Percentiles rank a stretch among this genome's conserved stretches.
phyloP scores from a whole-genome alignment of 306 rosid species.

The Albizia julibrissin region DNA sequence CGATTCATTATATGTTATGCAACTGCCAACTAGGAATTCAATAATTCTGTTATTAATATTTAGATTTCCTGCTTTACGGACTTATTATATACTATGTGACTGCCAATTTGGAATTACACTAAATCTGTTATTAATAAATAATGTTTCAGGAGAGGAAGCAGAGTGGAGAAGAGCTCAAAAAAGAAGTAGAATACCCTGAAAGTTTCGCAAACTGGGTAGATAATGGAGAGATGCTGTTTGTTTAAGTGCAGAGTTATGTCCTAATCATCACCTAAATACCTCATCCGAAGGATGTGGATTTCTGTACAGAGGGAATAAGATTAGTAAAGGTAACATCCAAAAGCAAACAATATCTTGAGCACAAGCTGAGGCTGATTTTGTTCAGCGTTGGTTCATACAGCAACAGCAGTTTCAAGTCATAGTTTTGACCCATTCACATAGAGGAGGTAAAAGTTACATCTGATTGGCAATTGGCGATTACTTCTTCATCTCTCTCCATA shows the following conservation, averaged over 20 bases:
- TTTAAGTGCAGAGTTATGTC: constrained; percentile 20
- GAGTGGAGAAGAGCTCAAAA: constrained; percentile 39
- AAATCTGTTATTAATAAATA: background rate
- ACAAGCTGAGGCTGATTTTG: constrained; percentile 30
- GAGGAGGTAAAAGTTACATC: constrained; percentile 39
- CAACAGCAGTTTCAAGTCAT: constrained; percentile 23
- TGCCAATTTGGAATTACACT: background rate
- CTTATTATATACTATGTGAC: background rate
- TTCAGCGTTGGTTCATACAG: background rate
- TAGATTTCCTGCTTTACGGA: background rate
- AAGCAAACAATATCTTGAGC: constrained; percentile 28
- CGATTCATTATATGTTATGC: no score
- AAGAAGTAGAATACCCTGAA: constrained; percentile 34
- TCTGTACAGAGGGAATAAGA: constrained; percentile 59
- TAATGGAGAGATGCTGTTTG: constrained; percentile 45
- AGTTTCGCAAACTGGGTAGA: constrained; percentile 53
- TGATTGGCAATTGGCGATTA: constrained; percentile 30
- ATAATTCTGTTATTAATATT: no score
- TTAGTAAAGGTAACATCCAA: constrained; percentile 37
- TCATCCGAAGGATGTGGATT: constrained; percentile 65
- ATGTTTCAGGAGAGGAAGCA: constrained; percentile 48
- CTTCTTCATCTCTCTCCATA: constrained; percentile 2
- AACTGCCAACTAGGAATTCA: no score
- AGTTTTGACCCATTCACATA: constrained; percentile 17
- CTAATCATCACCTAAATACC: constrained; percentile 21